phyloP scores from a whole-genome alignment of 164 flowering plant species.

The Liquidambar formosana region DNA sequence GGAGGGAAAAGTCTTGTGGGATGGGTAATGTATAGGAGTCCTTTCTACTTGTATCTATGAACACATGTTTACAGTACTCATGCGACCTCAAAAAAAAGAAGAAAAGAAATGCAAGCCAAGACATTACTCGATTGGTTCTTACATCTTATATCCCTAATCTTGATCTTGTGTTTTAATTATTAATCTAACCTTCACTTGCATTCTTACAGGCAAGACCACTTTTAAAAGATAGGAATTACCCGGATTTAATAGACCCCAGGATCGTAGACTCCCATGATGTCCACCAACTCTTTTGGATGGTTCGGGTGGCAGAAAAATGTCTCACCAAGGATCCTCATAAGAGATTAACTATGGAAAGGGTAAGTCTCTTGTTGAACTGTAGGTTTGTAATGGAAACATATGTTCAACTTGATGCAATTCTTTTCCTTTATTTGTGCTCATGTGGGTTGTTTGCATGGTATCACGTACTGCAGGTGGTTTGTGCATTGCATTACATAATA shows the following conservation, averaged over 20 bases:
- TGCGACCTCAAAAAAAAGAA: no score
- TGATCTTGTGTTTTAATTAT: no score
- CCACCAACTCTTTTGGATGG: constrained; percentile 75
- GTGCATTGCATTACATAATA: constrained; percentile 14
- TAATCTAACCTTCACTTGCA: no score
- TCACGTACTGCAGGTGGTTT: constrained; percentile 23
- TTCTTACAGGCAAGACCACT: constrained; percentile 69
- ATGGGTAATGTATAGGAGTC: constrained; percentile 47
- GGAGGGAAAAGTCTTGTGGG: constrained; percentile 61
- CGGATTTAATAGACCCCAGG: constrained; percentile 54
- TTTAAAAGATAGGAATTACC: constrained; percentile 61
- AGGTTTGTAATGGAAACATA: no score
- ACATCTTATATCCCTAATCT: neutral
- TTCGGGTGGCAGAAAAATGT: constrained; percentile 58
- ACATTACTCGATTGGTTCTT: no score
- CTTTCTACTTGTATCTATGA: neutral
- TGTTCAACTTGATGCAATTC: no score
- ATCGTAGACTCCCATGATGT: constrained; percentile 59
- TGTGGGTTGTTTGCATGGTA: neutral
- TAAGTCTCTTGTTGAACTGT: no score
- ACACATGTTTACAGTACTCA: no score
- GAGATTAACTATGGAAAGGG: constrained; percentile 55
- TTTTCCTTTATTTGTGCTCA: no score
- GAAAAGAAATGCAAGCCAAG: no score
- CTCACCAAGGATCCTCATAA: constrained; percentile 52